These are phyloP conservation scores for Penicillium parvum DNA, from an alignment of 495 filamentous ascomycete genomes.

Conservation along the genomic window DNA sequence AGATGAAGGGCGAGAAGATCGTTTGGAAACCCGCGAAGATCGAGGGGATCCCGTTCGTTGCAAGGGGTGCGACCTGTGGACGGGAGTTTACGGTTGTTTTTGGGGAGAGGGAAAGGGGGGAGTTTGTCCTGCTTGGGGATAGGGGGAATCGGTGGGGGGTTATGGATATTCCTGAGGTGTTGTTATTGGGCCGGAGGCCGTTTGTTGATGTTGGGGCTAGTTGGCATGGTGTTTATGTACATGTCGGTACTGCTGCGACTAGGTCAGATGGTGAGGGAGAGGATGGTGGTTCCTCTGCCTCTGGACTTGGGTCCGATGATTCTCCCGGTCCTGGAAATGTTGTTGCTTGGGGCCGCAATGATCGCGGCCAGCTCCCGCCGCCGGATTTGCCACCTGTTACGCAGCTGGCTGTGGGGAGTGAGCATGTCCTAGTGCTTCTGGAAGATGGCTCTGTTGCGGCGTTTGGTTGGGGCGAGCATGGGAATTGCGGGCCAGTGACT, in stretches of 20 bases:
- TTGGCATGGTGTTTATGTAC: conserved; percentile 79
- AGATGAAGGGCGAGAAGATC: conserved; percentile 33
- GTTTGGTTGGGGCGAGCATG: conserved; percentile 98
- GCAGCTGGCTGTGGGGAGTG: conserved; percentile 78
- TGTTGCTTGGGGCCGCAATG: conserved; percentile 66
- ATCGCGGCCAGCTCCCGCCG: conserved; percentile 77
- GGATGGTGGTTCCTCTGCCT: too few species aligned
- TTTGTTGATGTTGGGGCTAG: conserved; percentile 54
- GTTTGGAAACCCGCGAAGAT: conserved; percentile 58
- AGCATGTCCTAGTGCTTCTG: conserved; percentile 72
- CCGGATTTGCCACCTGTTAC: conserved; percentile 45
- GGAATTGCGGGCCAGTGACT: conserved; percentile 76
- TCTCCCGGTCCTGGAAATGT: conserved; percentile 5
- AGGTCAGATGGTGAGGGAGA: too few species aligned
- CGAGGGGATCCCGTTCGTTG: conserved; percentile 45
- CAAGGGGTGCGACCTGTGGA: conserved; percentile 62
- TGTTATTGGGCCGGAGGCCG: conserved; percentile 17
- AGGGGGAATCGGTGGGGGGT: conserved; percentile 60
- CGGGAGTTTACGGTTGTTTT: conserved; percentile 75
- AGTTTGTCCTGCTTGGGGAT: conserved; percentile 59
- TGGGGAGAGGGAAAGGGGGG: conserved; percentile 47
- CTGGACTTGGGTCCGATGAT: too few species aligned
- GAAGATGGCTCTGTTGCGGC: conserved; percentile 57
- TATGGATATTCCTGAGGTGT: conserved; percentile 33
- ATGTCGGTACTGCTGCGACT: conserved; percentile 9